Evolutionary conservation across 2,329 filamentous ascomycete species (phyloP).

Genomic region (Colletotrichum karsti): DNA sequence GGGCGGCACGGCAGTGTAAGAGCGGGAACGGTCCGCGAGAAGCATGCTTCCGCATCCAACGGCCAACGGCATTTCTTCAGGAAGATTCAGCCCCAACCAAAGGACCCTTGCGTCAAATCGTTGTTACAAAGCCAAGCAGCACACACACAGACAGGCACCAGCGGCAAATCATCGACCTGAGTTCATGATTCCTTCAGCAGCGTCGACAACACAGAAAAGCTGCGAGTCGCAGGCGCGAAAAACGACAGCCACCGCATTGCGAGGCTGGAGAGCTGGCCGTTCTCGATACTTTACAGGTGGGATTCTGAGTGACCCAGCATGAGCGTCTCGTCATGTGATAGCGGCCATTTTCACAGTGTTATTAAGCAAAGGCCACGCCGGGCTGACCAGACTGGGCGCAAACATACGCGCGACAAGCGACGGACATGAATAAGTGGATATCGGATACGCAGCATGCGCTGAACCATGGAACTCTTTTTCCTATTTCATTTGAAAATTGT

Average conservation of each 20-base stretch:
- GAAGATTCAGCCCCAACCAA: not conserved
- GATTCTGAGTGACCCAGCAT: slow-evolving; percentile 22
- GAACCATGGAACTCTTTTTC: not conserved
- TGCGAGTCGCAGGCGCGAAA: not conserved
- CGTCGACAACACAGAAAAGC: not conserved
- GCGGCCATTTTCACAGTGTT: not conserved
- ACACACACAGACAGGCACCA: not conserved
- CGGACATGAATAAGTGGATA: not conserved
- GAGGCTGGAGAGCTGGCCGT: slow-evolving; percentile 1
- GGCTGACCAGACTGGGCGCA: not conserved
- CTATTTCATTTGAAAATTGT: no score
- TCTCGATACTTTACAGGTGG: slow-evolving; percentile 5
- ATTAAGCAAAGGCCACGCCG: slow-evolving; percentile 11
- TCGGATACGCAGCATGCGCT: not conserved
- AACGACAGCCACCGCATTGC: not conserved
- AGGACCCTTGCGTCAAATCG: not conserved
- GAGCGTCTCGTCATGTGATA: slow-evolving; percentile 23
- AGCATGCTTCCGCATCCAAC: slow-evolving; percentile 9
- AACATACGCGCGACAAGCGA: not conserved
- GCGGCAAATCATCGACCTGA: not conserved
- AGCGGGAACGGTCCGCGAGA: slow-evolving; percentile 13
- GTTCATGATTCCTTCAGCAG: not conserved
- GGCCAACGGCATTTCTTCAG: not conserved
- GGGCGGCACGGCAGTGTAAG: slow-evolving; percentile 17
- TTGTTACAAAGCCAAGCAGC: not conserved